Base-by-base conservation (phyloP, 371 early-diverging fungal genomes). In the Haplosporangium sp. region DNA sequence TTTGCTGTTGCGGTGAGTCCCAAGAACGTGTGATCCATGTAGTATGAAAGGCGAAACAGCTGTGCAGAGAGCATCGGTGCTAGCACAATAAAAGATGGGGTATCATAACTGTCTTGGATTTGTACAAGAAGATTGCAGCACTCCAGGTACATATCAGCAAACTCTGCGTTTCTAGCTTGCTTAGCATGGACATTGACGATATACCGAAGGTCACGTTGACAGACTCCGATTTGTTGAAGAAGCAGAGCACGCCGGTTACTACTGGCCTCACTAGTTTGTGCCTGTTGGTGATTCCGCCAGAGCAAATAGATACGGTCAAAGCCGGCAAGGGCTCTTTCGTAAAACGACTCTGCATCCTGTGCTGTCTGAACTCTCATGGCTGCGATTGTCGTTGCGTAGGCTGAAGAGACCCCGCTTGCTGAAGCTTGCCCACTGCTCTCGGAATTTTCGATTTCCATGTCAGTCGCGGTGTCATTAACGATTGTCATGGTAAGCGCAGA, bases 11-110 rank as follows among this genome's bases (percentile, higher is more conserved):
- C 66, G 35, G 86, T 83, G 20, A 91, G 60, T 1, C 90, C 89
- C 10, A 92, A 67, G 68, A 92, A 86, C 0, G 88, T 87, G 63
- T 90, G 83, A 63, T 93, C 91, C 86, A 93, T 92, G 5, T 81
- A 86, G 62, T 91, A 89, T 0, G 90, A 87, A 17, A 83, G 75
- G 7, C 82, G 83, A 7, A 88, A 71, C 2, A 89, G 77, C 48
- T 77, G 82, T 8, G 87, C 83, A 0, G 88, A 87, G 6, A 82
- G 63, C 10, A 71, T 50, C 19, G 86, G 87, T 13, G 86, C 88
- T 13, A 82, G 77, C 17, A 83, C 66, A 4, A 86, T 83, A 73
- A 85, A 86, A 2, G 85, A 82, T 0, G 88, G 85, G 1, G 84
- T 77, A 7, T 81, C 73, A 58, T 82, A 83, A 52, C 76, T 83